Base-by-base conservation (phyloP, 75 land plant genomes). In the Larix kaempferi region DNA sequence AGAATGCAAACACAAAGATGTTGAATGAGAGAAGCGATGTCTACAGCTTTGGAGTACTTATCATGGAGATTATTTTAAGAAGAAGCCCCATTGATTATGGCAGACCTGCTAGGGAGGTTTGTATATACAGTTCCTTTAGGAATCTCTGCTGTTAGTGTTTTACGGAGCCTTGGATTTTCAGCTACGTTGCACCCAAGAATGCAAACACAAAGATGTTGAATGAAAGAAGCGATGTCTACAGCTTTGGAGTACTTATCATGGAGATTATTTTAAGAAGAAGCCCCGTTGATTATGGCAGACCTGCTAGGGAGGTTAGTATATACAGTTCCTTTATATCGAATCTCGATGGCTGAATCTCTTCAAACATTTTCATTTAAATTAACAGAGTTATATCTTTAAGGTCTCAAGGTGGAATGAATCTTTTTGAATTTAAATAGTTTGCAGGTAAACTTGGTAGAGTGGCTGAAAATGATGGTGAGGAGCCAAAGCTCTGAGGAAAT, bases 1-100 rank as follows among this genome's bases (percentile, higher is more conserved):
- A 93, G 75, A 91, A 93, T 87, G 95, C 95, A n/a, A 93, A 88
- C 76, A 93, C 95, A 63, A 93, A 93, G 22, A 85, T 93, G 91
- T 83, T 93, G 81, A 93, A 87, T 77, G 93, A 93, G 75, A 87
- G 86, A 81, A 93, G 95, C 63, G 95, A 93, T 82, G 95, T 93
- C 7, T 93, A 93, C 66, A 91, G 95, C 79, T 93, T 89, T 89
- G 95, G 95, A 13, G 92, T 93, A 64, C 88, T 93, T 21, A 78
- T 93, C 10, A 91, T 93, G 93, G 95, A 93, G 76, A 81, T 91
- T 26, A 90, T 93, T 59, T 81, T 93, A 35, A 87, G 95, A n/a
- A n/a, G n/a, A n/a, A n/a, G n/a, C n/a, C n/a, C n/a, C n/a, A n/a
- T n/a, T n/a, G n/a, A n/a, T n/a, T n/a, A n/a, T n/a, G n/a, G n/a